These are phyloP conservation scores for Acmispon strigosus DNA, from an alignment of 306 rosid genomes.

Conservation along the genomic window DNA sequence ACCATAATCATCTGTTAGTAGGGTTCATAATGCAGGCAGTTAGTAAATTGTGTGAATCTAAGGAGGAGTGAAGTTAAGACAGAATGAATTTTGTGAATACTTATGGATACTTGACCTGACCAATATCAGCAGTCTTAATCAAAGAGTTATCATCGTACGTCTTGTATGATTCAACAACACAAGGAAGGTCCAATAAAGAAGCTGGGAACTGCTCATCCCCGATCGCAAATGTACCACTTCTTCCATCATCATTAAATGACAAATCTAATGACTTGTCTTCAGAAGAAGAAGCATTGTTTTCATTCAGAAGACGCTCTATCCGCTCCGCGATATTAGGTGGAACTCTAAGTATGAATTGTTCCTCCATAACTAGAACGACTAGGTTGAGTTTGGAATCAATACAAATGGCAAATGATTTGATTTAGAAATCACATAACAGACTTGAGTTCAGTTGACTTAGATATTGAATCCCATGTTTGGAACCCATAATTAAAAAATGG, in stretches of 20 bases:
- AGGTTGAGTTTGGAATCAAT: background rate
- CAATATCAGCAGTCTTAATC: slow-evolving; percentile 60
- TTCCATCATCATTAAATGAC: slow-evolving; percentile 30
- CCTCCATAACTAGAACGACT: slow-evolving; percentile 23
- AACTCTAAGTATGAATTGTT: slow-evolving; percentile 37
- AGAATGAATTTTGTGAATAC: background rate
- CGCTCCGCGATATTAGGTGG: slow-evolving; percentile 29
- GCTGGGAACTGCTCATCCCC: slow-evolving; percentile 67
- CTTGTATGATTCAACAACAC: slow-evolving; percentile 71
- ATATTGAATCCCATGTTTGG: background rate
- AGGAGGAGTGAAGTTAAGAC: background rate
- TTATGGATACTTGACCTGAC: slow-evolving; percentile 22
- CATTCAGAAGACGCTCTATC: slow-evolving; percentile 33
- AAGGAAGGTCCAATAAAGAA: slow-evolving; percentile 79
- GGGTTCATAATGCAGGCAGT: background rate
- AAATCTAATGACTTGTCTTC: slow-evolving; percentile 34
- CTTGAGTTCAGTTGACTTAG: background rate
- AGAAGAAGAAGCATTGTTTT: slow-evolving; percentile 24
- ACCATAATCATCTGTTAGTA: slow-evolving; percentile 33
- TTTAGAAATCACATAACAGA: background rate
- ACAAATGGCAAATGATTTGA: background rate
- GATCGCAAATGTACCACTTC: slow-evolving; percentile 28
- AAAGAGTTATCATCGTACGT: slow-evolving; percentile 75
- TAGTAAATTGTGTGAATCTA: background rate
- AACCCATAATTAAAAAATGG: background rate